Base-by-base conservation (phyloP, 176 grass and related monocot genomes). In the Cenchrus americanus region DNA sequence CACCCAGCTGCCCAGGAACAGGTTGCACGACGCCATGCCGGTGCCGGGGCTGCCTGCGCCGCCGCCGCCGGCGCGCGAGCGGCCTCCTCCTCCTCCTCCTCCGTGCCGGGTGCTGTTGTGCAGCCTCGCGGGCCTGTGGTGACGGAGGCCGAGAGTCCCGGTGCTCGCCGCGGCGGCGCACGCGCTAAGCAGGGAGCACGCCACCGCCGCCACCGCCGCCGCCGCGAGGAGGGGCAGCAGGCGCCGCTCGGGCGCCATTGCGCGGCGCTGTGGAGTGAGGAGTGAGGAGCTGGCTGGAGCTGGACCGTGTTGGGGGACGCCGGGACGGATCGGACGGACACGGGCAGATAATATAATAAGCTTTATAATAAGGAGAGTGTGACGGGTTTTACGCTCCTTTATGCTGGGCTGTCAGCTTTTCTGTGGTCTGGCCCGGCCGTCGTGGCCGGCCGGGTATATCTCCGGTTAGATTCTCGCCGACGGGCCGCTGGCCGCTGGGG, bases 1-100 rank as follows among this genome's bases (percentile, higher is more conserved):
- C 79, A 91, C 90, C 94, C 94, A 97, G 83, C 86, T 97, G 5
- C 94, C 94, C 69, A 91, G 83, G 87, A 97, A 97, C 80, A 97
- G 37, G 88, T 97, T 69, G 82, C 92, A 97, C 62, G 83, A 94
- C 53, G 73, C 86, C 68, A 84, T 60, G 0, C 86, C 86, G 67
- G 82, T 79, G 53, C 83, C 41, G 65, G 57, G 15, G 1, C 43
- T 8, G 12, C 8, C 55, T 1, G 10, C 55, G 24, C 26, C 59
- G 34, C 73, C 24, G 66, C 54, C 68, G 42, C 62, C 42, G 15
- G 10, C 73, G 54, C 71, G 73, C 18, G 27, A 8, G 51, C 63
- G 10, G 9, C 49, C 27, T 22, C 17, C 80, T 14, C 15, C 34
- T 0, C 15, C 34, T 0, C 27, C 27, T 30, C 27, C 27, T 1